Evolutionary conservation across 768 basidiomycete genomes (phyloP).

Genomic region (Cystobasidium onofrii): DNA sequence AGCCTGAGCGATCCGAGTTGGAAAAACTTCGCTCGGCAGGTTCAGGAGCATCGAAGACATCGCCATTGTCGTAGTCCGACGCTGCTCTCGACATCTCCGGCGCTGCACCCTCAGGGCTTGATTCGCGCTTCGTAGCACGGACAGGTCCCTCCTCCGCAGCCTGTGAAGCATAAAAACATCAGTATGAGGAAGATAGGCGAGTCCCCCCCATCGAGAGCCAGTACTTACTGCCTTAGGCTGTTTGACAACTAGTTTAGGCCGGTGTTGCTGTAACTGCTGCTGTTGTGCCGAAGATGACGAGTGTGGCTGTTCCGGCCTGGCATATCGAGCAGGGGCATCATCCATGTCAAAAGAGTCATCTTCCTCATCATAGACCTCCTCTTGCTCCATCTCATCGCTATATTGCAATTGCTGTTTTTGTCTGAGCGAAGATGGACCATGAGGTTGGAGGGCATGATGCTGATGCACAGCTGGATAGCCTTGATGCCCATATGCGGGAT

Average conservation of each 20-base stretch:
- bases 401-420: slow-evolving; percentile 20
- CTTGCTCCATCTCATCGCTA: not conserved
- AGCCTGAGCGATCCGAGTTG: slow-evolving; percentile 1
- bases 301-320: not conserved
- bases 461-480: slow-evolving; percentile 1
- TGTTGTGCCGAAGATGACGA: not conserved
- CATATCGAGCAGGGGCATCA: not conserved
- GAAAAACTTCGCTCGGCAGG: not conserved
- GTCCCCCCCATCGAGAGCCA: not conserved
- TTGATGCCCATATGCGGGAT: not conserved
- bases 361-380: not conserved
- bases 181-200: not conserved
- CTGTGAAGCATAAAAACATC: not conserved
- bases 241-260: not conserved
- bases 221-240: not conserved
- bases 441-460: not conserved
- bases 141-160: not conserved
- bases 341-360: slow-evolving; percentile 29
- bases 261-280: not conserved
- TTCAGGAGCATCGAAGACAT: not conserved
- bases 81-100: not conserved
- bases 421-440: not conserved
- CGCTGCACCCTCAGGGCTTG: not conserved
- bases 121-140: not conserved
- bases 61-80: not conserved